Base-by-base conservation (phyloP, 768 basidiomycete species). In the Pluteus cervinus region DNA sequence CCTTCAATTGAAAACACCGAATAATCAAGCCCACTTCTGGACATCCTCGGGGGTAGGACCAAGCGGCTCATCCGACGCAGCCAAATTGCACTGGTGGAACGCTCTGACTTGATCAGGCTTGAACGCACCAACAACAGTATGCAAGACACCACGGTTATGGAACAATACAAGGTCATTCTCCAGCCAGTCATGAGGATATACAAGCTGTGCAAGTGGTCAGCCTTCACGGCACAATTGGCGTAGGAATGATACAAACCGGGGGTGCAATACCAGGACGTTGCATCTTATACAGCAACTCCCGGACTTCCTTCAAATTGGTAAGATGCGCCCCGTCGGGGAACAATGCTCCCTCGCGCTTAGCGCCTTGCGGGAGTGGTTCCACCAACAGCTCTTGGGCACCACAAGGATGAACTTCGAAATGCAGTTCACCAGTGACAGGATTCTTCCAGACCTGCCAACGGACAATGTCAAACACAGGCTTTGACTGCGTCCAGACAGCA, bases 361-460 rank as follows among this genome's bases (percentile, higher is more conserved):
- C 71, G 16, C 73, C 73, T 29, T 61, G 66, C 0, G 87, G 86
- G 0, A 93, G 71, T 11, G 89, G 76, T n/a, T 74, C 75, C 46
- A 96, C 63, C 38, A 81, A 44, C 21, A 93, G 69, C 47, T 84
- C 77, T 24, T 66, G 58, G 1, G 58, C 77, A 21, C 79, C 89
- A 48, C 83, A 86, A 4, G 86, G 90, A 55, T 94, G 92, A 4
- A 94, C 91, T 54, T 97, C 78, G 63, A 93, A 81, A 55, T 93
- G 87, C 15, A 97, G 70, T 2, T 66, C 65, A 17, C 81, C 79
- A 9, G 90, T 94, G 6, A 77, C 75, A 1, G 90, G 88, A 59
- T 93, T 94, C 69, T 93, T 93, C 92, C 92, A 94, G 5, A 83
- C 56, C 83, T 90, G 44, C 11, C 35, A 29, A 29, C 26, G 45